Evolutionary conservation across 2,329 filamentous ascomycete genomes (phyloP), one percentile per base, ranked within the genome.

Genomic region (Fusarium sp.): DNA sequence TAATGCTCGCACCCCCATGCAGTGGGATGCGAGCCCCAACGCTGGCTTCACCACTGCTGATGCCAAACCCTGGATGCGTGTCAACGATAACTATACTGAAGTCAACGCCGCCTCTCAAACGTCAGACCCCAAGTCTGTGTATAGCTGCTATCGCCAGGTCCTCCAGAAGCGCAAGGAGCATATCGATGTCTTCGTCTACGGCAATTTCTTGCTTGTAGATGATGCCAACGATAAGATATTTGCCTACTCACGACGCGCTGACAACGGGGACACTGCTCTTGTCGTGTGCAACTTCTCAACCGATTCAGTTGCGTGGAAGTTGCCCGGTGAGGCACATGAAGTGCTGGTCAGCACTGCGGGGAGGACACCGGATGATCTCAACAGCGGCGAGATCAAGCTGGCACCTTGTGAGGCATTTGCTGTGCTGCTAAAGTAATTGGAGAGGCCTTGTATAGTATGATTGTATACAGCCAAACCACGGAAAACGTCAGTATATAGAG

Each of bases 1-100:
- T 77, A 91, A 94, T 77, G 88, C 88, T 10, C 84, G 91, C 46
- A 89, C 89, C 1, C 91, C 91, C 0, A 89, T 94, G 78, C 90
- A 93, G 75, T 94, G 91, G 91, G 84, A 88, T 65, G 74, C 78
- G n/a, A 81, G 79, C 2, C 74, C 80, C 0, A 85, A 93, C 63
- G 90, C 83, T 0, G 91, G 91, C 13, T 94, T 93, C 80, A 89
- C 89, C 1, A 81, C 81, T 16, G 56, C 65, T 3, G 79, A 79
- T 11, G 77, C 76, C 6, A 83, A 82, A 56, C 89, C 91, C 4
- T 94, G 91, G 91, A 93, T 93, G 86, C 84, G 86, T 16, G 85
- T 89, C 41, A 89, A 92, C 75, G 86, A 90, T 58, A 85, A 89
- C 74, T 90, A 89, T 76, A 76, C 75, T 3, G 77, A 81, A n/a